Evolutionary conservation across 73 alveolate genomes (phyloP).

Genomic region (Paraurostyla sp.): DNA sequence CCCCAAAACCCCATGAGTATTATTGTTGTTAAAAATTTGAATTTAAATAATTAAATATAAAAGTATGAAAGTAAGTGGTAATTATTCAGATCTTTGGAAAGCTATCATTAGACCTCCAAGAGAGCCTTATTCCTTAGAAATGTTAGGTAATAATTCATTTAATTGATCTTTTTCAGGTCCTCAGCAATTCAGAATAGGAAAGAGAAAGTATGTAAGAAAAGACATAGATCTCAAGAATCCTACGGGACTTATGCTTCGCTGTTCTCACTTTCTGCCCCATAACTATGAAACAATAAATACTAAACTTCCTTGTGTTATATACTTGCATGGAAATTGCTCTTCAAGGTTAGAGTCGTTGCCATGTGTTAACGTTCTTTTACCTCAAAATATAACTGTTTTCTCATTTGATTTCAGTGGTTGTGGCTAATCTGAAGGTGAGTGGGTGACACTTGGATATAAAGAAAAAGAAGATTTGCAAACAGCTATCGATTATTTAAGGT

Average conservation of each 20-base stretch:
- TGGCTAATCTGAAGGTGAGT: conserved; percentile 85
- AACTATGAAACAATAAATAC: conserved; percentile 73
- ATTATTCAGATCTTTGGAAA: conserved; percentile 82
- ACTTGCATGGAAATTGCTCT: conserved; percentile 87
- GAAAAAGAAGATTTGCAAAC: conserved; percentile 88
- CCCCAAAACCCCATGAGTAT: conserved; percentile 35
- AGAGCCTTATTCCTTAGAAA: conserved; percentile 33
- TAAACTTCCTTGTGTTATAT: conserved; percentile 83
- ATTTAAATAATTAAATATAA: neutral
- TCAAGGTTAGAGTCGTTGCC: conserved; percentile 80
- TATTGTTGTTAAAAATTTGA: neutral
- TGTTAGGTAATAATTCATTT: conserved; percentile 47
- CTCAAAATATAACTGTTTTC: conserved; percentile 81
- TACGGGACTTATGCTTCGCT: conserved; percentile 64
- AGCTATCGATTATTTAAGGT: conserved; percentile 80
- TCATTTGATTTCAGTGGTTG: conserved; percentile 86
- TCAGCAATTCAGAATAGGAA: conserved; percentile 62
- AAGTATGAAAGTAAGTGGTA: conserved; percentile 73
- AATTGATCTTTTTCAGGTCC: conserved; percentile 66
- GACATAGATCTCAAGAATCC: conserved; percentile 78
- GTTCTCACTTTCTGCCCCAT: conserved; percentile 88
- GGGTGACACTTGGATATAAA: conserved; percentile 81
- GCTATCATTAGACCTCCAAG: conserved; percentile 86
- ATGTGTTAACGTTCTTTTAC: conserved; percentile 72
- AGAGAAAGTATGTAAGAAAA: conserved; percentile 73